Conservation (phyloP, 176 grass and related monocot species). For the Carex pumila region DNA sequence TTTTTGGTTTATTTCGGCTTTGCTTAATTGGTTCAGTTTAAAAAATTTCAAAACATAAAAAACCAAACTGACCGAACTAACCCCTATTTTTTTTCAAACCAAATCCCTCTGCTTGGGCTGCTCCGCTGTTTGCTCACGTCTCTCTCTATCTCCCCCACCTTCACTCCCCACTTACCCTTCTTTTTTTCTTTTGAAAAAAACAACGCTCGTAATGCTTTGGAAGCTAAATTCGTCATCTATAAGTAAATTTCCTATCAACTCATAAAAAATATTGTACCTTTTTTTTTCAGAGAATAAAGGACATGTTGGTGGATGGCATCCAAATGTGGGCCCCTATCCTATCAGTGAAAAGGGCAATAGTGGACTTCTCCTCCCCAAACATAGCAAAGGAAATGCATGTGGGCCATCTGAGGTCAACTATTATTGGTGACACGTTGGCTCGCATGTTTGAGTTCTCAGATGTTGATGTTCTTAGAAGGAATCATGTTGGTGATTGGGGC, state of each 20-base stretch:
- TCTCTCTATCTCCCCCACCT: no score
- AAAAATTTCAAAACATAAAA: no score
- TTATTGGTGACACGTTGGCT: slow-evolving; percentile 83
- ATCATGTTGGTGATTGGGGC: slow-evolving; percentile 98
- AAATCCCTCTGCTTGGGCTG: no score
- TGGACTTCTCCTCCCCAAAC: slow-evolving; percentile 96
- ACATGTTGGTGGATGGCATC: slow-evolving; percentile 82
- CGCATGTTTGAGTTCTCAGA: slow-evolving; percentile 96
- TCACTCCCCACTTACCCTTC: no score
- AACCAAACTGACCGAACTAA: no score
- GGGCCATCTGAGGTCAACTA: slow-evolving; percentile 82
- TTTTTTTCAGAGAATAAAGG: slow-evolving; percentile 60
- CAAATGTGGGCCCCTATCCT: slow-evolving; percentile 74
- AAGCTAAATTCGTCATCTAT: not conserved
- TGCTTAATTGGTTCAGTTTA: no score
- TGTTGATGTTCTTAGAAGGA: slow-evolving; percentile 77
- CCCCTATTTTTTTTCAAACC: no score
- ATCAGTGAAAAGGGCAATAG: slow-evolving; percentile 51
- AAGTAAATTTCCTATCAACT: not conserved
- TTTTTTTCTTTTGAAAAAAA: no score
- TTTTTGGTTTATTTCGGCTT: no score
- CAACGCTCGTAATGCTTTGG: not conserved
- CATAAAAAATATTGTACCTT: not conserved
- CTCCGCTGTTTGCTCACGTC: no score
- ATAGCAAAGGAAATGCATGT: slow-evolving; percentile 99